These are phyloP conservation scores for Fusarium dimerum DNA, from an alignment of 2,329 filamentous ascomycete genomes.

Conservation along the genomic window DNA sequence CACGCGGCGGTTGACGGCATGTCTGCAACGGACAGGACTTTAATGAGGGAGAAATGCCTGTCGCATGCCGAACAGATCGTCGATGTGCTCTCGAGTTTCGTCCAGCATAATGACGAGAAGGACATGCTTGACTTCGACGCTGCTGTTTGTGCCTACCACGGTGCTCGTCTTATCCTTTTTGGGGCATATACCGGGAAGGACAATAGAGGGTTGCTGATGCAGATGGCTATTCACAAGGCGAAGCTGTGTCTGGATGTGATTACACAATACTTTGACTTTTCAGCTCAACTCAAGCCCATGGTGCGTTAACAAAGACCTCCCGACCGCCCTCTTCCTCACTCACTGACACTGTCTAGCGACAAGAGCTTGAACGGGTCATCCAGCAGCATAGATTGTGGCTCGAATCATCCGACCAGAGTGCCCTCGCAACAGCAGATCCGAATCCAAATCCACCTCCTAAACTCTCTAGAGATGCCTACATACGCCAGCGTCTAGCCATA, in stretches of 20 bases:
- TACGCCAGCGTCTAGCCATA: slow-evolving; percentile 37
- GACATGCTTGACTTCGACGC: slow-evolving; percentile 42
- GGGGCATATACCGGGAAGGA: slow-evolving; percentile 26
- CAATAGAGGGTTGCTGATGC: slow-evolving; percentile 28
- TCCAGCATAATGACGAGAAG: slow-evolving; percentile 29
- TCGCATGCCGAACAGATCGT: slow-evolving; percentile 42
- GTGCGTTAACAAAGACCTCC: slow-evolving; percentile 2
- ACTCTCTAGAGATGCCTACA: slow-evolving; percentile 25
- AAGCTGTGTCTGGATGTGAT: slow-evolving; percentile 28
- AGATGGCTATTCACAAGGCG: slow-evolving; percentile 28
- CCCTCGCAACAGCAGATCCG: slow-evolving; percentile 13
- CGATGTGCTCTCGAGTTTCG: slow-evolving; percentile 35
- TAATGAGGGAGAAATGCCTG: slow-evolving; percentile 35
- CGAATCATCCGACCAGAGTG: slow-evolving; percentile 23
- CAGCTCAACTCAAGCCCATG: slow-evolving; percentile 29
- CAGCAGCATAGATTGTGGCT: slow-evolving; percentile 27
- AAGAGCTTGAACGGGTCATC: slow-evolving; percentile 29
- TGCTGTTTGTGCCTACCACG: slow-evolving; percentile 46
- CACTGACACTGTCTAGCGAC: slow-evolving; percentile 11
- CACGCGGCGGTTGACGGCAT: slow-evolving; percentile 34
- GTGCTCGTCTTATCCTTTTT: slow-evolving; percentile 40
- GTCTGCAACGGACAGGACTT: slow-evolving; percentile 17
- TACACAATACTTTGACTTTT: slow-evolving; percentile 30
- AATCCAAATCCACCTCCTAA: slow-evolving; percentile 10
- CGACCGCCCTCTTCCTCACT: accelerated